Base-by-base conservation (phyloP, 768 basidiomycete genomes). In the Pisolithus orientalis region DNA sequence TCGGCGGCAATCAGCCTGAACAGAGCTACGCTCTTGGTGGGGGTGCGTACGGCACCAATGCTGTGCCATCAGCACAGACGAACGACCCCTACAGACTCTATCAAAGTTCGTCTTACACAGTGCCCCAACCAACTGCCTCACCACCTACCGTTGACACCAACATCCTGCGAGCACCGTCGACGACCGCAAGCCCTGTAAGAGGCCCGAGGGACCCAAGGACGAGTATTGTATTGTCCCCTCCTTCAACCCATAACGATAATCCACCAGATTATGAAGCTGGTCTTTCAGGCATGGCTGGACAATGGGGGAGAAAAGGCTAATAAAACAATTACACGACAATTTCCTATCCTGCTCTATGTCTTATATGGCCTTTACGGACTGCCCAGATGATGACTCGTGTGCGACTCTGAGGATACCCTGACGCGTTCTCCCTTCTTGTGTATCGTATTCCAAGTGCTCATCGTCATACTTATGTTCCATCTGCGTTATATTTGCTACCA, bases 241-340 rank as follows among this genome's bases (percentile, higher is more conserved):
- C 65, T 13, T 16, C 45, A 31, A 50, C 49, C 29, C 70, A 74
- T 45, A 68, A 78, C 14, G 87, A 88, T 16, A 74, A 69, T 34
- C 87, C 87, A 13, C 87, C 87, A 28, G 72, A 68, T 48, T 90
- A 90, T 61, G 86, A 89, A 27, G 71, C 72, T 14, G 80, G 78
- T 17, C 62, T 70, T 25, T 69, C 79, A 21, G 72, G 72, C 51
- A 59, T 74, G 28, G 69, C 76, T 43, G 81, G 79, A 21, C 73
- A 74, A 49, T 84, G 83, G 83, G 77, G 77, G 46, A 75, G 74
- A 59, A 75, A 61, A 31, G 39, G 44, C 17, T 68, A 55, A 66
- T 37, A 37, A 6, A 47, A 32, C 16, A n/a, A n/a, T 16, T 6
- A 34, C 21, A 5, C 28, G n/a, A 28, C 44, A 21, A 27, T 27